Evolutionary conservation across 768 basidiomycete species (phyloP).

Genomic region (Leccinum rimulosum): DNA sequence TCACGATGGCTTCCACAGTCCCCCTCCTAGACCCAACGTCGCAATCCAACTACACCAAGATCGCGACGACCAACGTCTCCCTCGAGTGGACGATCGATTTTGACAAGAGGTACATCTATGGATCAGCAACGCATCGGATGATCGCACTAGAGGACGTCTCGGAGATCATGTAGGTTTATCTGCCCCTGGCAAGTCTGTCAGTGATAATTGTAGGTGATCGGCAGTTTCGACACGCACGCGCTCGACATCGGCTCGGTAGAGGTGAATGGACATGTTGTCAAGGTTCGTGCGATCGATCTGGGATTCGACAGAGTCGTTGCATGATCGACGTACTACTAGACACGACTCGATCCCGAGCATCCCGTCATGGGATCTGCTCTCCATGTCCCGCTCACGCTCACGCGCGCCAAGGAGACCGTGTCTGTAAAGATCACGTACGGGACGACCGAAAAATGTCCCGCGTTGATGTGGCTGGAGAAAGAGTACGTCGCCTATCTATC

Average conservation of each 20-base stretch:
- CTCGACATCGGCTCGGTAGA: constrained; percentile 56
- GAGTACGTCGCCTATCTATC: constrained; percentile 42
- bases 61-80: constrained; percentile 47
- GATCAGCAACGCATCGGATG: constrained; percentile 46
- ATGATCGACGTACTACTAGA: constrained; percentile 34
- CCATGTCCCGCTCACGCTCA: constrained; percentile 49
- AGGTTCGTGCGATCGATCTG: constrained; percentile 37
- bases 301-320: not conserved
- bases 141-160: constrained; percentile 37
- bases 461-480: constrained; percentile 86
- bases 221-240: constrained; percentile 47
- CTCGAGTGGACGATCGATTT: constrained; percentile 63
- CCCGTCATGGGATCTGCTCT: constrained; percentile 78
- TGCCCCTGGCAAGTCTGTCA: not conserved
- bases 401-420: constrained; percentile 35
- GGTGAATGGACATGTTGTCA: constrained; percentile 44
- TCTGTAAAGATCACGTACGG: constrained; percentile 60
- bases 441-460: constrained; percentile 72
- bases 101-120: constrained; percentile 41
- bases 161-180: constrained; percentile 39
- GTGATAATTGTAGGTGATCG: not conserved
- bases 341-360: constrained; percentile 54
- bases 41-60: constrained; percentile 54
- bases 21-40: constrained; percentile 41
- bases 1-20: constrained; percentile 16